Percentiles rank a stretch among this genome's conserved stretches.
phyloP scores from a whole-genome alignment of 805 yeast species.

The Candida adriatica region DNA sequence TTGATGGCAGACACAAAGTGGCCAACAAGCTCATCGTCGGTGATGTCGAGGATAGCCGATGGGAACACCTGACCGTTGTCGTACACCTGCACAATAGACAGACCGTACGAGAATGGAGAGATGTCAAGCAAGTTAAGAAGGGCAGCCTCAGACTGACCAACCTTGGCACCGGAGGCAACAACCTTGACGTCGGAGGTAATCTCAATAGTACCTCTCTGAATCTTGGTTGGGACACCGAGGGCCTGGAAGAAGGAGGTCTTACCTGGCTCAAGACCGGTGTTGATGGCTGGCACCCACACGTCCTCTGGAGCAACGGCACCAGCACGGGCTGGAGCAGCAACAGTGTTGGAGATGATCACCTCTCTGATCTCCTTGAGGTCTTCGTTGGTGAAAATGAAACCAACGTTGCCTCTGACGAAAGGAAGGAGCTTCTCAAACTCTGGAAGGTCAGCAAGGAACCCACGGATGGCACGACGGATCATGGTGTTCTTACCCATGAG shows the following conservation, averaged over 20 bases:
- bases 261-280: slow-evolving; percentile 99
- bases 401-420: slow-evolving; percentile 95
- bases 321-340: slow-evolving; percentile 99
- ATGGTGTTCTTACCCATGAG: slow-evolving; percentile 99
- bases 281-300: slow-evolving; percentile 97
- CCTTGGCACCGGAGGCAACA: slow-evolving; percentile 77
- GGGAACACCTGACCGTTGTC: slow-evolving; percentile 99
- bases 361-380: slow-evolving; percentile 93
- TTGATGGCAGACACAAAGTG: slow-evolving; percentile 91
- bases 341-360: slow-evolving; percentile 80
- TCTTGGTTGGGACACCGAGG: slow-evolving; percentile 99
- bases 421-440: slow-evolving; percentile 95
- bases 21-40: slow-evolving; percentile 90
- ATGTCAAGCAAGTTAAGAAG: slow-evolving; percentile 99
- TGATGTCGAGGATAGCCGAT: slow-evolving; percentile 92
- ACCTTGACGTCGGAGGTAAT: slow-evolving; percentile 96
- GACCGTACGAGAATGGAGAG: slow-evolving; percentile 99
- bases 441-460: slow-evolving; percentile 88
- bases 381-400: slow-evolving; percentile 98
- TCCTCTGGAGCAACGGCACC: slow-evolving; percentile 99
- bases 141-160: slow-evolving; percentile 99
- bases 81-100: slow-evolving; percentile 94
- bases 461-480: slow-evolving; percentile 99
- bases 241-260: slow-evolving; percentile 99
- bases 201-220: slow-evolving; percentile 99